Evolutionary conservation across 805 yeast genomes (phyloP).

Genomic region (Cyberlindnera maclurae): DNA sequence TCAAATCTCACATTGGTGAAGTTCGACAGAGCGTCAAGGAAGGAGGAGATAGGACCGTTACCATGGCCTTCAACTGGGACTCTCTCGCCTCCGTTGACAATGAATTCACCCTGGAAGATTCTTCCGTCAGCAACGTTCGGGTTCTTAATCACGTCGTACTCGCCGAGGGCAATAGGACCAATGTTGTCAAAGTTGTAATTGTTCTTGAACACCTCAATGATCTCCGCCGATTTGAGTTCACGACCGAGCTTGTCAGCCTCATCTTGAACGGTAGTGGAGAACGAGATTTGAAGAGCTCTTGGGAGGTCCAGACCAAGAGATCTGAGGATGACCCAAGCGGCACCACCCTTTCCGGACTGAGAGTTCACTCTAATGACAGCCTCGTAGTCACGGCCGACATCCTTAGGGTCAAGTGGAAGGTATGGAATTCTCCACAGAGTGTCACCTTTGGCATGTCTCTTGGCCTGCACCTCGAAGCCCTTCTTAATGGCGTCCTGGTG

Average conservation of each 20-base stretch:
- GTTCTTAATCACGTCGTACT: slow-evolving; percentile 33
- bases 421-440: slow-evolving; percentile 64
- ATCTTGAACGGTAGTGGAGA: slow-evolving; percentile 57
- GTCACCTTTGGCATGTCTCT: slow-evolving; percentile 42
- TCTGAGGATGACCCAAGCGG: slow-evolving; percentile 73
- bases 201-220: slow-evolving; percentile 46
- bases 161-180: slow-evolving; percentile 31
- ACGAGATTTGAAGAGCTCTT: slow-evolving; percentile 60
- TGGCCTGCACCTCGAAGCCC: slow-evolving; percentile 50
- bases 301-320: slow-evolving; percentile 69
- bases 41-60: slow-evolving; percentile 75
- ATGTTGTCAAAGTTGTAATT: slow-evolving; percentile 44
- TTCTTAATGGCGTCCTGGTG: slow-evolving; percentile 69
- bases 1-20: slow-evolving; percentile 47
- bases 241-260: slow-evolving; percentile 61
- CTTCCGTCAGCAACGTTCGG: slow-evolving; percentile 33
- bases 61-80: slow-evolving; percentile 48
- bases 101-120: slow-evolving; percentile 35
- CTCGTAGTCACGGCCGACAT: slow-evolving; percentile 73
- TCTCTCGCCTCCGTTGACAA: slow-evolving; percentile 21
- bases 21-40: slow-evolving; percentile 54
- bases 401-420: slow-evolving; percentile 75
- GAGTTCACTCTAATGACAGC: slow-evolving; percentile 80
- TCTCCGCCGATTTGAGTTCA: slow-evolving; percentile 64
- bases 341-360: slow-evolving; percentile 86